Conservation (phyloP, 192 early-diverging fungal genomes). For the Physocladia obscura region DNA sequence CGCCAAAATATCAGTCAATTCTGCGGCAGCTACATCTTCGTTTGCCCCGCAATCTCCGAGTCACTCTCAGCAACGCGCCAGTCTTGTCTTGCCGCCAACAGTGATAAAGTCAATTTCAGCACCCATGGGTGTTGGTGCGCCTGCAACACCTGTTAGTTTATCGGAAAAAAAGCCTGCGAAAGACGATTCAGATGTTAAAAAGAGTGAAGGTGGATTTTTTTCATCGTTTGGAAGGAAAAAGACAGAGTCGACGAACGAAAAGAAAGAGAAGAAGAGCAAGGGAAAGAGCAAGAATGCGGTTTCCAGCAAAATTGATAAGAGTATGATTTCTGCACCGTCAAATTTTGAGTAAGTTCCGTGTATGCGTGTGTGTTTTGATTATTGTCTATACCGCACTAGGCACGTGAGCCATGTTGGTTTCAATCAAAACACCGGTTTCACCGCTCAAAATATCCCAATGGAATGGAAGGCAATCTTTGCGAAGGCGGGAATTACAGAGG, state of each 20-base stretch:
- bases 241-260: constrained; percentile 15
- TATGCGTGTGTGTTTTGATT: background rate
- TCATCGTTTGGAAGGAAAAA: constrained; percentile 20
- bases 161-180: background rate
- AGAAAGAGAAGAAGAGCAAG: constrained; percentile 32
- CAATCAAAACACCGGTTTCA: constrained; percentile 48
- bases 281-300: constrained; percentile 3
- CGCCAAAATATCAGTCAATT: background rate
- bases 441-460: constrained; percentile 51
- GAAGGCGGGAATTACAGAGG: constrained; percentile 58
- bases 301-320: constrained; percentile 41
- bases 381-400: constrained; percentile 8
- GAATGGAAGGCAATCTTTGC: constrained; percentile 57
- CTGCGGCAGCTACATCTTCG: background rate
- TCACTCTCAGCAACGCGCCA: background rate
- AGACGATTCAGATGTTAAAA: constrained; percentile 13
- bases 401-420: constrained; percentile 55
- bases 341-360: constrained; percentile 39
- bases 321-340: constrained; percentile 48
- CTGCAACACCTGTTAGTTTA: background rate
- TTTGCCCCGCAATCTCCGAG: background rate
- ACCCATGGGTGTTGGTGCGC: background rate
- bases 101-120: constrained; percentile 14
- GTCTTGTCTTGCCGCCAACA: background rate
- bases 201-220: constrained; percentile 16